Percentiles rank a stretch among this genome's conserved stretches.
Evolutionary conservation across 2,329 filamentous ascomycete genomes (phyloP).

Genomic region (Fusarium sp.): DNA sequence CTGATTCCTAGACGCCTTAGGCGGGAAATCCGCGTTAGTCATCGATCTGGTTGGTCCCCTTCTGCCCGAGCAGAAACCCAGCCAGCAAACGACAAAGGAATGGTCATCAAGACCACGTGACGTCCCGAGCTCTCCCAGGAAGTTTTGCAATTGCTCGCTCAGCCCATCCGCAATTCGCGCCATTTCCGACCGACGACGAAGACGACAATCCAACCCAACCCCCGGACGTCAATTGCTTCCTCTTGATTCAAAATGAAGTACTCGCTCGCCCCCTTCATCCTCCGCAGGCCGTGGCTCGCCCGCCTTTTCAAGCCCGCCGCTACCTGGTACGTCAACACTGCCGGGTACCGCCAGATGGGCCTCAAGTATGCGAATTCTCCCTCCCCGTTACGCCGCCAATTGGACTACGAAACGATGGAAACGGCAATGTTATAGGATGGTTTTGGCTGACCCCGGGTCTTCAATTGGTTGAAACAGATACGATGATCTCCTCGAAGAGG

Average conservation of each 20-base stretch:
- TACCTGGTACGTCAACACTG: slow-evolving; percentile 88
- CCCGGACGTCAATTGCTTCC: slow-evolving; percentile 47
- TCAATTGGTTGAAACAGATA: slow-evolving; percentile 66
- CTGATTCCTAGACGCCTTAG: background rate
- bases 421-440: slow-evolving; percentile 3
- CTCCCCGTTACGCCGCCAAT: slow-evolving; percentile 33
- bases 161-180: slow-evolving; percentile 54
- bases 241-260: slow-evolving; percentile 70
- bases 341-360: slow-evolving; percentile 93
- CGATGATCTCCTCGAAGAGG: slow-evolving; percentile 96
- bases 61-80: slow-evolving; percentile 33
- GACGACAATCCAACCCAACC: slow-evolving; percentile 28
- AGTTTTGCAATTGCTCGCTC: slow-evolving; percentile 47
- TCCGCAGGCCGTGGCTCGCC: slow-evolving; percentile 87
- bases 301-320: slow-evolving; percentile 81
- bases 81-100: slow-evolving; percentile 44
- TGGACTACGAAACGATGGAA: slow-evolving; percentile 22
- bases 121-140: slow-evolving; percentile 49
- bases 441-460: slow-evolving; percentile 41
- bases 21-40: slow-evolving; percentile 7
- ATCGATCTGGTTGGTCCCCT: slow-evolving; percentile 3
- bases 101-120: slow-evolving; percentile 54
- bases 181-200: slow-evolving; percentile 49
- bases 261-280: slow-evolving; percentile 78
- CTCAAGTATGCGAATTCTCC: slow-evolving; percentile 73